Evolutionary conservation across 768 basidiomycete species (phyloP).

Genomic region (Agaricus subrufescens): DNA sequence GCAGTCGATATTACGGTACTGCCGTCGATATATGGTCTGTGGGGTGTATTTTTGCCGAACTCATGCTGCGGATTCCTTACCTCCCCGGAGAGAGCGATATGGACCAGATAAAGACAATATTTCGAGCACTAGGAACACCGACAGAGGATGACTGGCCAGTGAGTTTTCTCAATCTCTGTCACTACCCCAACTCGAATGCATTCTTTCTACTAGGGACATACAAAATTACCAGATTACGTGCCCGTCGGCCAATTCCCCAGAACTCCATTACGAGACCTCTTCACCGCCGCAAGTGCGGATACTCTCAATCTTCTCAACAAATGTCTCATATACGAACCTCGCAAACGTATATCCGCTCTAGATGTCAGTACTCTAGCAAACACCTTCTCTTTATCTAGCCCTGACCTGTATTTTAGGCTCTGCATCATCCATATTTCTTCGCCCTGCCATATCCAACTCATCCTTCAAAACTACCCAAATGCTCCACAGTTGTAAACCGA

Average conservation of each 20-base stretch:
- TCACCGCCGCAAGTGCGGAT: slow-evolving; percentile 86
- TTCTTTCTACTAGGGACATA: slow-evolving; percentile 62
- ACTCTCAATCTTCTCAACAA: slow-evolving; percentile 77
- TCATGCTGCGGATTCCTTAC: slow-evolving; percentile 95
- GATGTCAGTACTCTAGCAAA: slow-evolving; percentile 47
- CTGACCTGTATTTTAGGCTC: slow-evolving; percentile 47
- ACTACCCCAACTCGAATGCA: neutral
- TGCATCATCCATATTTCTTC: slow-evolving; percentile 84
- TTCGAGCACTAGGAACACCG: slow-evolving; percentile 92
- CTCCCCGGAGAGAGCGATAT: slow-evolving; percentile 94
- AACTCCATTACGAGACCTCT: slow-evolving; percentile 76
- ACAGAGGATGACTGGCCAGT: slow-evolving; percentile 98
- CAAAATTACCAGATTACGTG: slow-evolving; percentile 86
- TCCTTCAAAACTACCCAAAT: slow-evolving; percentile 86
- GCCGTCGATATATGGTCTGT: slow-evolving; percentile 97
- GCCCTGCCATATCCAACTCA: slow-evolving; percentile 84
- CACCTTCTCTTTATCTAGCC: neutral
- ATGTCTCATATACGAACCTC: slow-evolving; percentile 83
- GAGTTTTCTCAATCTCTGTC: slow-evolving; percentile 18
- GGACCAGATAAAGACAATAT: slow-evolving; percentile 94
- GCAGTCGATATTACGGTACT: slow-evolving; percentile 84
- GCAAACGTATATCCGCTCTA: slow-evolving; percentile 71
- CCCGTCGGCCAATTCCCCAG: slow-evolving; percentile 84
- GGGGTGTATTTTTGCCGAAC: slow-evolving; percentile 95
- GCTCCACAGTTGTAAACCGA: slow-evolving; percentile 28